Percentiles rank a stretch among this genome's conserved stretches.
These are phyloP conservation scores for Paspalum notatum DNA, from an alignment of 176 grass and related monocot species.

Conservation along the genomic window DNA sequence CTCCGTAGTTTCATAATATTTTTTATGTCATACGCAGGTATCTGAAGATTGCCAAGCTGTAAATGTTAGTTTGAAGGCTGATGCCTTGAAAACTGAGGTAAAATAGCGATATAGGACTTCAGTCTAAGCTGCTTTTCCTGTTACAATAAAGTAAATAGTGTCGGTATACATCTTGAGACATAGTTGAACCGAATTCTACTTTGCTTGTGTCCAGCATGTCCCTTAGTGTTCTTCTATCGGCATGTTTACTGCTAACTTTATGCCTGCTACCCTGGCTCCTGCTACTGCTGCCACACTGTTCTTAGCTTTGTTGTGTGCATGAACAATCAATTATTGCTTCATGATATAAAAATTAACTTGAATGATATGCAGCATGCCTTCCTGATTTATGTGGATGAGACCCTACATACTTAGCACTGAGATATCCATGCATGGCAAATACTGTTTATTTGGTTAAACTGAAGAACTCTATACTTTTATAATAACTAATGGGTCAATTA, in stretches of 20 bases:
- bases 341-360: neutral
- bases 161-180: neutral
- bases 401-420: neutral
- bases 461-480: neutral
- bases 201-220: neutral
- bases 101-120: slow-evolving; percentile 6
- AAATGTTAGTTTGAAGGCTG: slow-evolving; percentile 86
- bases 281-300: neutral
- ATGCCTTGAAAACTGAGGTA: slow-evolving; percentile 89
- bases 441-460: slow-evolving; percentile 21
- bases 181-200: neutral
- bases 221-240: neutral
- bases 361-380: neutral
- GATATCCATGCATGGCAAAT: slow-evolving; percentile 6
- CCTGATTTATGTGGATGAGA: neutral
- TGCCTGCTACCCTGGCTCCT: neutral
- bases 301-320: slow-evolving; percentile 17
- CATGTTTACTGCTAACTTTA: neutral
- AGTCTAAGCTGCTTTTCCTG: neutral
- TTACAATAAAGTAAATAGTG: slow-evolving; percentile 8
- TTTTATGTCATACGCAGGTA: slow-evolving; percentile 60
- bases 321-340: neutral
- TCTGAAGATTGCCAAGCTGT: slow-evolving; percentile 90
- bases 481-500: slow-evolving; percentile 26
- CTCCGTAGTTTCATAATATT: slow-evolving; percentile 19